Evolutionary conservation across 192 early-diverging fungal genomes (phyloP), one percentile per base, ranked within the genome.

Genomic region (Mortierella alpina): DNA sequence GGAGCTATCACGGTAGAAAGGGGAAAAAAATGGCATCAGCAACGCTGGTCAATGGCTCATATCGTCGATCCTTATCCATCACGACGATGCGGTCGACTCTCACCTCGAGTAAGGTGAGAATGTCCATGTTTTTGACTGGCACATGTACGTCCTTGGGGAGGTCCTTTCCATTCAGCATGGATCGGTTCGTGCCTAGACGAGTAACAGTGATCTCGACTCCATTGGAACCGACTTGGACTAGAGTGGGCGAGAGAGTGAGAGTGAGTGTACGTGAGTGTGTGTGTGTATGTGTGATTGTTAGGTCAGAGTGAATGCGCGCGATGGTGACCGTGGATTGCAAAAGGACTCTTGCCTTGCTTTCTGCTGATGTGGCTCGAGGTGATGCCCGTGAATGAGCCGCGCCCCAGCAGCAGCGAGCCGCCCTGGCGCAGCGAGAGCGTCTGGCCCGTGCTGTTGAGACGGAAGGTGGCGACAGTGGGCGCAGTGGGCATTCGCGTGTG

Each of bases 51-150:
- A 31, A 31, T 31, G 31, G 31, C 31, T 31, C 31, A 31, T 31
- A 31, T 31, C 31, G 31, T 31, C 31, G 31, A 31, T 1, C 31
- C 31, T 2, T 31, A 31, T 31, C 31, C 31, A 31, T 31, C 1
- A 3, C 31, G n/a, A 31, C 31, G 1, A 31, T 2, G 31, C 31
- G 31, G 31, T 31, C 31, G n/a, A 51, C 10, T 14, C 14, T 66
- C 63, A 72, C 77, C 77, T 80, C 77, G 9, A 80, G 52, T 22
- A 80, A 53, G 7, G 77, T 72, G 42, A 80, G 65, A 10, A 40
- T 12, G n/a, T 55, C 65, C 7, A 45, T 46, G 6, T 63, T 23
- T n/a, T 47, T 31, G n/a, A 80, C 12, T 9, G 10, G 10, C 6
- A 66, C 22, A 5, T 66, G 70, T 0, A 23, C 41, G 9, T 72